These are phyloP conservation scores for Haberlea rhodopensis DNA, from an alignment of 257 asterid species.

Conservation along the genomic window DNA sequence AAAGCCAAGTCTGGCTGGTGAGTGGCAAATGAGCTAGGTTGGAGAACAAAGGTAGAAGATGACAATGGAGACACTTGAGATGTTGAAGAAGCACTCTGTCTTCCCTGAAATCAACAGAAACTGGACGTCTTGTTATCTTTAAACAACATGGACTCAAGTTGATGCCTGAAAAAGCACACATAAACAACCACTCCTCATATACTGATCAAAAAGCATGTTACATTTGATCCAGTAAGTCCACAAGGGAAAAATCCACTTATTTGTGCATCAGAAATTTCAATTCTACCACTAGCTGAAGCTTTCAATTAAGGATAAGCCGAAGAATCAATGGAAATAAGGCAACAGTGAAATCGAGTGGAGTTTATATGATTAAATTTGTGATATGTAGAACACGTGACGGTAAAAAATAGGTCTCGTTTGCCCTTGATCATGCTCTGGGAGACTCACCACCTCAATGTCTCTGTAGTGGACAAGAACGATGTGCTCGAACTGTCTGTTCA, in stretches of 20 bases:
- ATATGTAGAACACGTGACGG: slow-evolving; percentile 8
- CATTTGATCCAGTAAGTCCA: slow-evolving; percentile 3
- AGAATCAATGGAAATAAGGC: slow-evolving; percentile 17
- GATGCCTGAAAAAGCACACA: slow-evolving; percentile 16
- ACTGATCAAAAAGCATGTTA: slow-evolving; percentile 13
- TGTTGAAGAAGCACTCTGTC: slow-evolving; percentile 43
- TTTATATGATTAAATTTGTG: slow-evolving; percentile 18
- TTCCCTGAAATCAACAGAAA: slow-evolving; percentile 46
- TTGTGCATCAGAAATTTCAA: slow-evolving; percentile 13
- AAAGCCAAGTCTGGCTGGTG: slow-evolving; percentile 54
- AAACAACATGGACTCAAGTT: slow-evolving; percentile 14
- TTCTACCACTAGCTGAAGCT: slow-evolving; percentile 4
- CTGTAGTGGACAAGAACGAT: slow-evolving; percentile 98
- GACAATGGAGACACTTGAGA: slow-evolving; percentile 51
- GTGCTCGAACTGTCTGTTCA: slow-evolving; percentile 77
- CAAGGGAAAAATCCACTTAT: slow-evolving; percentile 8
- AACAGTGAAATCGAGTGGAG: slow-evolving; percentile 17
- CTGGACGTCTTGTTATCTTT: slow-evolving; percentile 15
- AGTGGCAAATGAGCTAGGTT: slow-evolving; percentile 48
- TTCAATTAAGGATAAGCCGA: slow-evolving; percentile 15
- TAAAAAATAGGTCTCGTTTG: slow-evolving; percentile 17
- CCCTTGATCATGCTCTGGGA: slow-evolving; percentile 17
- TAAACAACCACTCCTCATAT: slow-evolving; percentile 14
- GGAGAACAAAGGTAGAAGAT: slow-evolving; percentile 47
- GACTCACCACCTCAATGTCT: slow-evolving; percentile 76